Evolutionary conservation across 164 flowering plant genomes (phyloP).

Genomic region (Litsea cubeba): DNA sequence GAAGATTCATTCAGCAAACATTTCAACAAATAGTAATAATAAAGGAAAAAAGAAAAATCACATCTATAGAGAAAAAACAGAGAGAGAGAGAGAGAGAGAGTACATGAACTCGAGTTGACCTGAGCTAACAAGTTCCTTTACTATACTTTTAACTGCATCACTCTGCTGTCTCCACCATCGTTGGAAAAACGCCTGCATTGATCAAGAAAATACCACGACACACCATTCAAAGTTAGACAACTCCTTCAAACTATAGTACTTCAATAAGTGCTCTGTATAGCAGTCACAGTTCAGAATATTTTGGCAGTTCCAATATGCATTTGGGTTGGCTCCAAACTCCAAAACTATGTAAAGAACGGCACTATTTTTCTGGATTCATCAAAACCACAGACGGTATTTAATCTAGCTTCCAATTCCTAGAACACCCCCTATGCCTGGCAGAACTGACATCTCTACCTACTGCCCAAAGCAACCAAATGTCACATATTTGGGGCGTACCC

Average conservation of each 20-base stretch:
- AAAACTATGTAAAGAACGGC: not conserved
- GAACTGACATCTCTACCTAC: not conserved
- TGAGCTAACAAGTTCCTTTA: conserved; percentile 57
- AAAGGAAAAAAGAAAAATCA: not conserved
- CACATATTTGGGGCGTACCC: too few species aligned
- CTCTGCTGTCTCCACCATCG: conserved; percentile 95
- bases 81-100: not conserved
- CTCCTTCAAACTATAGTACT: too few species aligned
- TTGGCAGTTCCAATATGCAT: not conserved
- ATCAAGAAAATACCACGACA: not conserved
- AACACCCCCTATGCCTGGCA: not conserved
- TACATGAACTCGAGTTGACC: conserved; percentile 95
- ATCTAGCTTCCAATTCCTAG: too few species aligned
- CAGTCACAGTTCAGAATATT: not conserved
- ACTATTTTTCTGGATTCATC: not conserved
- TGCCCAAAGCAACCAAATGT: not conserved
- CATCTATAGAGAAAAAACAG: not conserved
- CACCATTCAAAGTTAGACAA: not conserved
- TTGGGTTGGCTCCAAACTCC: not conserved
- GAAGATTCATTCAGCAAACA: not conserved
- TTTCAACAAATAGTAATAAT: not conserved
- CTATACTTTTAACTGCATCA: conserved; percentile 37
- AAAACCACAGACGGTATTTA: not conserved
- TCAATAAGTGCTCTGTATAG: not conserved
- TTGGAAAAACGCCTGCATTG: conserved; percentile 81